phyloP scores from a whole-genome alignment of 78 protist genomes.

The Dictyostelium discoideum region dicty_2.7 NC_007089.4:5371001-5371500 shows the following conservation, averaged over 20 bases:
- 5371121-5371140: too few relatives aligned
- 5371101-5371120: too few relatives aligned
- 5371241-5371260: not conserved
- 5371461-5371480: not conserved
- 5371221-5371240: not conserved
- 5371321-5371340: not conserved
- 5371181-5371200: not conserved
- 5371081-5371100: too few relatives aligned
- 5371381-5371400: not conserved
- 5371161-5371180: not conserved
- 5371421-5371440: conserved; percentile 8
- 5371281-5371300: not conserved
- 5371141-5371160: not conserved
- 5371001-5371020: not conserved
- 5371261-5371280: not conserved
- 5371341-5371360: not conserved
- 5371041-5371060: too few relatives aligned
- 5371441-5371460: conserved; percentile 46
- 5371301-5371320: not conserved
- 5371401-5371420: not conserved
- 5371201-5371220: not conserved
- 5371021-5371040: not conserved
- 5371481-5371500: conserved; percentile 19
- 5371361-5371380: not conserved
- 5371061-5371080: too few relatives aligned